Evolutionary conservation across 352 stramenopile genomes (phyloP), one percentile per base, ranked within the genome.

Genomic region (Pythium rhizo-oryzae): DNA sequence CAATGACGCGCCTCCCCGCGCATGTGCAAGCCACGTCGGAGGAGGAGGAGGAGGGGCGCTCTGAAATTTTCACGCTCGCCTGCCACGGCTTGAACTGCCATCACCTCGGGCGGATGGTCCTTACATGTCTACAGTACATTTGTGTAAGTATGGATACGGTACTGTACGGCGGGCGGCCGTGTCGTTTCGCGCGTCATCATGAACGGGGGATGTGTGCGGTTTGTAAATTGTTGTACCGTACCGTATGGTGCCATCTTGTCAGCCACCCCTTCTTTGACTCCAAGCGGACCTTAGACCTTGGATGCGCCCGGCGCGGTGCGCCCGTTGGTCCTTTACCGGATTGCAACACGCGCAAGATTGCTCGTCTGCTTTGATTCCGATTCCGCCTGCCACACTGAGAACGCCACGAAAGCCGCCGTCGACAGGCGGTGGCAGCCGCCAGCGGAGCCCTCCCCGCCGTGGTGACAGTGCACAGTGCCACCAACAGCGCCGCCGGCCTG

Each of bases 281-380:
- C 15, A 8, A 41, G 50, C 18, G 41, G 41, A 47, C 35, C 35
- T 41, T 47, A 15, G 41, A 47, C 35, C 35, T 41, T 47, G 2
- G 41, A 47, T 47, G 41, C 41, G 8, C 18, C 30, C 21, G n/a
- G 49, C 4, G n/a, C n/a, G n/a, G 2, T 56, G 51, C 51, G 28
- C 19, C 51, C 51, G 23, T 57, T 19, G 51, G 28, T 57, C 3
- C 51, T 57, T 57, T 57, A 57, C 51, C 19, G 46, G 19, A 53
- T 28, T 53, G 46, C 15, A 43, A 47, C 25, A 57, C 23, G 25
- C 28, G 25, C 25, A 18, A 21, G 28, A 25, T 43, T 43, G 25
- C 51, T 43, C 25, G 18, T n/a, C 15, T 33, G 28, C 28, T 33
- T 33, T 33, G 28, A 33, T 41, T 41, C 35, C 35, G 8, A 41